A percentile compares a stretch with the other conserved stretches of the same genome.
Evolutionary conservation across 441 rosid species (phyloP).

Genomic region (Corymbia calophylla): DNA sequence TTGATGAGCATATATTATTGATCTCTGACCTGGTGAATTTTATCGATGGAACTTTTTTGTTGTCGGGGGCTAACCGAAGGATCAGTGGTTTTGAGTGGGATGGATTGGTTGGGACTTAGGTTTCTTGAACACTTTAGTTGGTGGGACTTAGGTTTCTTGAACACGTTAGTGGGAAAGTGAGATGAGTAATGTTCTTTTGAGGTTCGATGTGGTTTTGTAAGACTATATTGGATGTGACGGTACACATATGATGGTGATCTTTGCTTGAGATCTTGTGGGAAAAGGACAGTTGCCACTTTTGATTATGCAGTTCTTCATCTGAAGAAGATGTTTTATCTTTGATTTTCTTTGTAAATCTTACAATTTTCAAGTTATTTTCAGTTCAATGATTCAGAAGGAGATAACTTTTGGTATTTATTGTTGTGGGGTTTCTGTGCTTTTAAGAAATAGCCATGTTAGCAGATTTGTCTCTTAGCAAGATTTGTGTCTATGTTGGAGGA

Average conservation of each 20-base stretch:
- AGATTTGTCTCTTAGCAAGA: not conserved
- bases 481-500: not conserved
- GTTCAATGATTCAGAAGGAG: not conserved
- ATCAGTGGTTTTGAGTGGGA: not conserved
- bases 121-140: not conserved
- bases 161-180: not conserved
- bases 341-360: not conserved
- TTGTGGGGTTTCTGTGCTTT: not conserved
- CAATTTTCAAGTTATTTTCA: not conserved
- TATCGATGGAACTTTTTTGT: not conserved
- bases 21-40: not conserved
- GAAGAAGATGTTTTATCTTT: not conserved
- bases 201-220: not conserved
- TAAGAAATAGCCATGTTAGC: not conserved
- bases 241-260: not conserved
- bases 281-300: not conserved
- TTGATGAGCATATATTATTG: not conserved
- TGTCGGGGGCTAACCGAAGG: not conserved
- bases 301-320: not conserved
- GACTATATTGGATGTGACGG: not conserved
- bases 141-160: not conserved
- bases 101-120: not conserved
- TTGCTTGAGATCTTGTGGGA: not conserved
- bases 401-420: not conserved
- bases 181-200: not conserved